Conservation (phyloP, 2,329 filamentous ascomycete genomes). For the Colletotrichum viniferum region DNA sequence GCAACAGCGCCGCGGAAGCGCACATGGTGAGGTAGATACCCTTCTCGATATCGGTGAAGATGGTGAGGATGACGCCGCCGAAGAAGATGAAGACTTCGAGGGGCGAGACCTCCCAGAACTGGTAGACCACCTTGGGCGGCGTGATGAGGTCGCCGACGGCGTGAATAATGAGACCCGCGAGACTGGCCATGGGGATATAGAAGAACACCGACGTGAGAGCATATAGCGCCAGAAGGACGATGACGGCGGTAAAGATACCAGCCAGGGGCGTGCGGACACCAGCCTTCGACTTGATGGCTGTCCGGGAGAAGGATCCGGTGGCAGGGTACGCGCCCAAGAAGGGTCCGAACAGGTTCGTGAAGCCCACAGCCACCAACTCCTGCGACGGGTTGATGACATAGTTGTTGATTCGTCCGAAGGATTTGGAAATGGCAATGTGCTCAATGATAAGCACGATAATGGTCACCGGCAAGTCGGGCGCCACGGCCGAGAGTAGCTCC, state of each 20-base stretch:
- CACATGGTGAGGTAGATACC: conserved; percentile 54
- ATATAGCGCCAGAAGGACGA: conserved; percentile 80
- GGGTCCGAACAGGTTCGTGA: conserved; percentile 76
- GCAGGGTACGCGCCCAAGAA: conserved; percentile 66
- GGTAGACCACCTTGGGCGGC: conserved; percentile 74
- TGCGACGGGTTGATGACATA: conserved; percentile 82
- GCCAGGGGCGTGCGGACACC: conserved; percentile 81
- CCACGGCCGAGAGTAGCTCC: conserved; percentile 66
- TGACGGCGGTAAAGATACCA: conserved; percentile 76
- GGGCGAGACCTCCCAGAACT: conserved; percentile 79
- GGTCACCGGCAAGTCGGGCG: conserved; percentile 70
- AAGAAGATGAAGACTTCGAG: conserved; percentile 79
- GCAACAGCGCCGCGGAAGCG: conserved; percentile 45
- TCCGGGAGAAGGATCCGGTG: conserved; percentile 62
- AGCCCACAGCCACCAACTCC: conserved; percentile 78
- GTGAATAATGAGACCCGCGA: conserved; percentile 82
- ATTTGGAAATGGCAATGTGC: conserved; percentile 85
- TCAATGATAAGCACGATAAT: conserved; percentile 83
- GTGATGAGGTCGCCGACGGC: conserved; percentile 80
- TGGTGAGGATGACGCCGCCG: conserved; percentile 66
- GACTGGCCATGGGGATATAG: conserved; percentile 75
- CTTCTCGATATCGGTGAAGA: conserved; percentile 54
- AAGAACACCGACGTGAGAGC: conserved; percentile 79
- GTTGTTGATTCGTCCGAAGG: conserved; percentile 79
- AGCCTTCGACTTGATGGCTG: conserved; percentile 84